phyloP scores from a whole-genome alignment of 495 filamentous ascomycete species.

The Choiromyces venosus region DNA sequence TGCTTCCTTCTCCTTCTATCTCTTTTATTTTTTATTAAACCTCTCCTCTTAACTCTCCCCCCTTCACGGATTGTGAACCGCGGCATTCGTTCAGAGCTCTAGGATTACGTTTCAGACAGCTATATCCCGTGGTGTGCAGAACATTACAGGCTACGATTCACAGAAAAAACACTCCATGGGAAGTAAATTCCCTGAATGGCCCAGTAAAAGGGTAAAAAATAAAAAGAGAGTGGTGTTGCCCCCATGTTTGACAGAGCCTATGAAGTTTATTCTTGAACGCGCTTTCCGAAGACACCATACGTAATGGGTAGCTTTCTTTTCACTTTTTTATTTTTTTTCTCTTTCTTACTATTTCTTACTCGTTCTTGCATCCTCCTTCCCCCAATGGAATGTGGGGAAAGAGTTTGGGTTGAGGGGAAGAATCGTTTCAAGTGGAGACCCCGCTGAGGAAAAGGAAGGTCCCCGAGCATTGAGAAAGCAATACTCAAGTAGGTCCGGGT shows the following conservation, averaged over 20 bases:
- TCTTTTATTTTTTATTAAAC: background rate
- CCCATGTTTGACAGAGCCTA: background rate
- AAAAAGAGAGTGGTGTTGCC: background rate
- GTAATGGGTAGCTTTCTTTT: background rate
- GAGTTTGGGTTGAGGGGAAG: background rate
- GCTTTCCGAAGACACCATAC: background rate
- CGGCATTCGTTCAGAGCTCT: background rate
- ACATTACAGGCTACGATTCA: background rate
- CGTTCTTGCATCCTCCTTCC: background rate
- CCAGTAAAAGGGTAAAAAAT: background rate
- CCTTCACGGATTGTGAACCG: background rate
- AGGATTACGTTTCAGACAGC: slow-evolving; percentile 1
- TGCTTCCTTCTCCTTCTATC: background rate
- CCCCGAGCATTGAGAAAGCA: background rate
- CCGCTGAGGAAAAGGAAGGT: background rate
- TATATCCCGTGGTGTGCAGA: background rate
- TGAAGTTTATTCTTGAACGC: slow-evolving; percentile 2
- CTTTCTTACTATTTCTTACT: background rate
- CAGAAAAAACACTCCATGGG: background rate
- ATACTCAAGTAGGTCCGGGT: background rate
- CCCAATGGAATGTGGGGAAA: background rate
- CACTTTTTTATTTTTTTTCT: background rate
- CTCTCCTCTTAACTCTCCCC: background rate
- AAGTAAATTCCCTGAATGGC: background rate
- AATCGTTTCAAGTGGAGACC: background rate